A percentile compares a stretch with the other conserved stretches of the same genome.
Conservation (phyloP, 768 basidiomycete genomes). For the Suillus lakei region DNA sequence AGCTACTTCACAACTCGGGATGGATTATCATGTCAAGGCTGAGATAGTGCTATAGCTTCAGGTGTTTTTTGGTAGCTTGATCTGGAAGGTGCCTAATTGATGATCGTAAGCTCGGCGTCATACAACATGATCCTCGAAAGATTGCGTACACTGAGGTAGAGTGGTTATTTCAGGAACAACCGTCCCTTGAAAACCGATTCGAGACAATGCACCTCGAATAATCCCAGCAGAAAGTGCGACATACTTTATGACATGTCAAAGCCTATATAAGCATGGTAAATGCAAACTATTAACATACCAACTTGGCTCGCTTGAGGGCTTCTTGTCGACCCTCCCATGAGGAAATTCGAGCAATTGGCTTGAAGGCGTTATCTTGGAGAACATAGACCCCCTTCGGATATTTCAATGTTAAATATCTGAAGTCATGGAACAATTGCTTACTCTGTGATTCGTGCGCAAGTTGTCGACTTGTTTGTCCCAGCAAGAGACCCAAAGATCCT, state of each 20-base stretch:
- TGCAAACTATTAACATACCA: slow-evolving; percentile 50
- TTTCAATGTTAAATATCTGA: not conserved
- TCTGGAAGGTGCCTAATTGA: slow-evolving; percentile 75
- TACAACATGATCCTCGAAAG: not conserved
- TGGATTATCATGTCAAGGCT: no score
- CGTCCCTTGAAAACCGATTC: slow-evolving; percentile 76
- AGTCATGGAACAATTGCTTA: slow-evolving; percentile 39
- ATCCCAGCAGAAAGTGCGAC: slow-evolving; percentile 83
- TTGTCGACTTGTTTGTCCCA: slow-evolving; percentile 98
- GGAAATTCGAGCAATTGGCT: slow-evolving; percentile 80
- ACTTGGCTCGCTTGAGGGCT: slow-evolving; percentile 68
- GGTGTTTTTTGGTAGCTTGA: slow-evolving; percentile 73
- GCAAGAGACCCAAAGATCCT: slow-evolving; percentile 90
- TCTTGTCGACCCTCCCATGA: slow-evolving; percentile 80
- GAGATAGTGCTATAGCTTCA: slow-evolving; percentile 22
- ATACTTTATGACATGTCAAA: slow-evolving; percentile 53
- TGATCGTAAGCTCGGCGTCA: slow-evolving; percentile 1
- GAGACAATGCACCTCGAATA: slow-evolving; percentile 78
- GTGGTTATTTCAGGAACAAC: slow-evolving; percentile 81
- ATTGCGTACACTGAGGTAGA: slow-evolving; percentile 80
- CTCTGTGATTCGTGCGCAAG: slow-evolving; percentile 91
- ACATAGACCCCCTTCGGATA: slow-evolving; percentile 83
- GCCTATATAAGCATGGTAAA: slow-evolving; percentile 1
- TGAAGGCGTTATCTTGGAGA: slow-evolving; percentile 90
- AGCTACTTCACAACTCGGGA: not conserved